phyloP scores from a whole-genome alignment of 768 basidiomycete genomes.

The Psilocybe cubensis region DNA sequence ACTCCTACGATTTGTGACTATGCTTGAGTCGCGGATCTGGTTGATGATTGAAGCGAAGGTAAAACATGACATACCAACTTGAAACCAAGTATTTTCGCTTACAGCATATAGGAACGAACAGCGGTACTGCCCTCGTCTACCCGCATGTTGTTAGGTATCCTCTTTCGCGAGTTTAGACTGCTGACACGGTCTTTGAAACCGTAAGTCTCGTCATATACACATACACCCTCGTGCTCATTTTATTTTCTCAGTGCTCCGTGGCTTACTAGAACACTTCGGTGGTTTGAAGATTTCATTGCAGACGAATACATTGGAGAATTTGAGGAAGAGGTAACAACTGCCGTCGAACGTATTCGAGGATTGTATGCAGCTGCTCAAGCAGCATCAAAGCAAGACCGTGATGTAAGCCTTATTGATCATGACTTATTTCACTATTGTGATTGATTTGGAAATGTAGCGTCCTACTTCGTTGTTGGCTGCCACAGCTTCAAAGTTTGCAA shows the following conservation, averaged over 20 bases:
- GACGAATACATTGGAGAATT: slow-evolving; percentile 42
- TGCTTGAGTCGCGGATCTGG: slow-evolving; percentile 60
- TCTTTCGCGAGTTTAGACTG: slow-evolving; percentile 69
- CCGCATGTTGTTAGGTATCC: slow-evolving; percentile 57
- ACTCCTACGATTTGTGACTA: slow-evolving; percentile 49
- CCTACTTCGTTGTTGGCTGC: slow-evolving; percentile 20
- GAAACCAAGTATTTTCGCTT: no score
- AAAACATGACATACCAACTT: background rate
- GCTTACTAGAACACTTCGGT: slow-evolving; percentile 46
- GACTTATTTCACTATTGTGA: background rate
- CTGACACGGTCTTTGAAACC: slow-evolving; percentile 64
- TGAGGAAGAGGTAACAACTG: slow-evolving; percentile 44
- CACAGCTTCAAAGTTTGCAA: slow-evolving; percentile 10
- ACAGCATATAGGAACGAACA: slow-evolving; percentile 53
- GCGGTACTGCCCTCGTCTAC: slow-evolving; percentile 56
- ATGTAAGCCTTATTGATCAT: slow-evolving; percentile 34
- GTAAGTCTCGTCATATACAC: slow-evolving; percentile 39
- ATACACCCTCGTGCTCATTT: background rate
- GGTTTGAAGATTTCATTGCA: slow-evolving; percentile 43
- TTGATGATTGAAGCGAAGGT: slow-evolving; percentile 65
- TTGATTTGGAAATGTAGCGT: slow-evolving; percentile 13
- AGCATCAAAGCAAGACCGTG: slow-evolving; percentile 43
- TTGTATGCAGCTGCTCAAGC: slow-evolving; percentile 57
- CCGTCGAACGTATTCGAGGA: slow-evolving; percentile 46
- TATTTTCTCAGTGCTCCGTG: slow-evolving; percentile 43